Percentiles rank a stretch among this genome's conserved stretches.
phyloP scores from a whole-genome alignment of 192 early-diverging fungal genomes.

The Pecoramyces ruminantium region DNA sequence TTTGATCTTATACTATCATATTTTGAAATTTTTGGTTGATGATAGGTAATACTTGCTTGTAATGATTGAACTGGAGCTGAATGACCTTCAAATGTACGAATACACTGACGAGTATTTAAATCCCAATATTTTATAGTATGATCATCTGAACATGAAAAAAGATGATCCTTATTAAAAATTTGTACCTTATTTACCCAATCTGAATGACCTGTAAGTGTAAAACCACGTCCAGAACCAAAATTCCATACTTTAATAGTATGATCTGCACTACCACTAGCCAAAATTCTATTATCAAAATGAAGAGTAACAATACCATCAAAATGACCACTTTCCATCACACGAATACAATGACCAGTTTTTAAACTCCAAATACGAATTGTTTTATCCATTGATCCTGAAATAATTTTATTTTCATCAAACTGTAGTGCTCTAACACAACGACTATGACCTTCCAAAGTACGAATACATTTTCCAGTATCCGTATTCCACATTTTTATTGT shows the following conservation, averaged over 20 bases:
- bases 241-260: constrained; percentile 80
- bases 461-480: constrained; percentile 62
- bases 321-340: constrained; percentile 52
- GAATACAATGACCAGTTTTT: constrained; percentile 71
- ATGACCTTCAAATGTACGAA: constrained; percentile 55
- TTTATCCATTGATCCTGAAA: constrained; percentile 81
- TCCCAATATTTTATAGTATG: constrained; percentile 72
- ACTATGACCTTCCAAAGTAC: constrained; percentile 66
- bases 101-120: constrained; percentile 43
- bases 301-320: constrained; percentile 65
- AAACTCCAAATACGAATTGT: constrained; percentile 89
- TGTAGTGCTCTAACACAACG: constrained; percentile 74
- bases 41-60: constrained; percentile 4
- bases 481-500: constrained; percentile 78
- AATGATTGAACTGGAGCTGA: constrained; percentile 56
- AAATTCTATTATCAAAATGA: constrained; percentile 57
- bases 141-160: constrained; percentile 84
- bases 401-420: constrained; percentile 85
- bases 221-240: constrained; percentile 42
- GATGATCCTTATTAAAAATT: constrained; percentile 40
- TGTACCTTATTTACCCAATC: constrained; percentile 88
- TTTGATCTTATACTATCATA: background rate
- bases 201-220: constrained; percentile 60
- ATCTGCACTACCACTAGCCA: constrained; percentile 76
- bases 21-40: background rate